A percentile compares a stretch with the other conserved stretches of the same genome.
Evolutionary conservation across 2,329 filamentous ascomycete species (phyloP).

Genomic region (Botrytis fabae): DNA sequence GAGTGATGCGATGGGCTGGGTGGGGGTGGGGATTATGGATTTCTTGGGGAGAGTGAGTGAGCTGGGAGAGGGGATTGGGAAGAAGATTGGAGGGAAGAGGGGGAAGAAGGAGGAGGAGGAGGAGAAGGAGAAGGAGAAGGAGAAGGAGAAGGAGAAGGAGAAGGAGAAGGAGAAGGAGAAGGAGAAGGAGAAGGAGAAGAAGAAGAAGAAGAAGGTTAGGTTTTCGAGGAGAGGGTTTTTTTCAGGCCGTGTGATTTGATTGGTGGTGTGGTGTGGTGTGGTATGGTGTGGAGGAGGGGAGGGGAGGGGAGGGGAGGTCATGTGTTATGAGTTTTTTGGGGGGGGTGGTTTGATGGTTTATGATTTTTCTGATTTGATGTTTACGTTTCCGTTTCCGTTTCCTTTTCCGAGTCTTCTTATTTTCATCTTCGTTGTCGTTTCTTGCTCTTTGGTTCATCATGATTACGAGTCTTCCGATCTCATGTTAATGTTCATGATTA

Average conservation of each 20-base stretch:
- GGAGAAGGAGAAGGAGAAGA: slow-evolving; percentile 1
- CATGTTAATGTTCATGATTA: too few relatives aligned
- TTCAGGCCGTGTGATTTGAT: neutral
- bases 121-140: slow-evolving; percentile 1
- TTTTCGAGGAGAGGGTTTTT: neutral
- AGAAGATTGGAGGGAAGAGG: neutral
- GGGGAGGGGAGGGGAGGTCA: neutral
- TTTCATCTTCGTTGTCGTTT: neutral
- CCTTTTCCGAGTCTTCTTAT: neutral
- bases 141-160: slow-evolving; percentile 11
- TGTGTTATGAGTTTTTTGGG: neutral
- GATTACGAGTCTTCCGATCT: too few relatives aligned
- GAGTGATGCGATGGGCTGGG: neutral
- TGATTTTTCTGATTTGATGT: slow-evolving; percentile 1
- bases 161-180: neutral
- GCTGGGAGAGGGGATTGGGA: neutral
- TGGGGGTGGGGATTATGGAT: neutral
- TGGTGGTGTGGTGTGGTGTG: neutral
- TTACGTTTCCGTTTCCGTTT: neutral
- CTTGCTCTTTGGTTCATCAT: too few relatives aligned
- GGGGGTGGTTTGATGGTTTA: neutral
- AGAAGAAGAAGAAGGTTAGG: slow-evolving; percentile 14
- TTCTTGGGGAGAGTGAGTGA: neutral
- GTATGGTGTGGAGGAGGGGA: neutral
- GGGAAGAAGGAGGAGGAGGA: neutral